Base-by-base conservation (phyloP, 2,329 filamentous ascomycete genomes). In the Fusarium marasasianum region DNA sequence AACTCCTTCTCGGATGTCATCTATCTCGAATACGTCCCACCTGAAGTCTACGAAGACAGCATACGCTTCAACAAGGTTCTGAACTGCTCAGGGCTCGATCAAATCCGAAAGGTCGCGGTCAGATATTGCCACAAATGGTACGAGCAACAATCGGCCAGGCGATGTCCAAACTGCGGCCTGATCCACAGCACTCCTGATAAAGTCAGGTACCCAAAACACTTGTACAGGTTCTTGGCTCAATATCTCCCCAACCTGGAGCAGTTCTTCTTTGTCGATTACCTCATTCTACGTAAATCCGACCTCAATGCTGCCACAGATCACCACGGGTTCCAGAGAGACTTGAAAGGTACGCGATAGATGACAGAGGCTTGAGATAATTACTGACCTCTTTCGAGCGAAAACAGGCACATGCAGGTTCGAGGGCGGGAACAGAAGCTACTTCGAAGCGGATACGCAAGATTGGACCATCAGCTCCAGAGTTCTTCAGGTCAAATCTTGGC, bases 231-330 rank as follows among this genome's bases (percentile, higher is more conserved):
- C 38, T 77, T 85, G 12, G 81, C 83, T 6, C 77, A 84, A 15
- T 82, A 84, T 68, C 76, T 84, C 20, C 83, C 83, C 4, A 84
- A 83, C 20, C 77, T 87, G 11, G 81, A 86, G 63, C 78, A 81
- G 4, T 85, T 87, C 48, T 86, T 84, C 66, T 83, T 87, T 51
- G 77, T 87, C 29, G 85, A 87, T 69, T 85, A 84, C 58, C 77
- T 84, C 11, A 82, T 84, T 8, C 68, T 84, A 15, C 81, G 81
- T 12, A 81, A 80, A 54, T 22, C 54, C 12, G 37, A 53, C n/a
- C 10, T n/a, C 26, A 35, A 57, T 38, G 8, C 45, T 43, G 6
- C 24, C 8, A 41, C 37, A 17, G n/a, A 47, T n/a, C 45, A 18
- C 20, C 51, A 55, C 24, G 29, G 31, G 9, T 53, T 40, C 18